phyloP scores from a whole-genome alignment of 2,329 filamentous ascomycete species.

The Trichophyton benhamiae region DNA sequence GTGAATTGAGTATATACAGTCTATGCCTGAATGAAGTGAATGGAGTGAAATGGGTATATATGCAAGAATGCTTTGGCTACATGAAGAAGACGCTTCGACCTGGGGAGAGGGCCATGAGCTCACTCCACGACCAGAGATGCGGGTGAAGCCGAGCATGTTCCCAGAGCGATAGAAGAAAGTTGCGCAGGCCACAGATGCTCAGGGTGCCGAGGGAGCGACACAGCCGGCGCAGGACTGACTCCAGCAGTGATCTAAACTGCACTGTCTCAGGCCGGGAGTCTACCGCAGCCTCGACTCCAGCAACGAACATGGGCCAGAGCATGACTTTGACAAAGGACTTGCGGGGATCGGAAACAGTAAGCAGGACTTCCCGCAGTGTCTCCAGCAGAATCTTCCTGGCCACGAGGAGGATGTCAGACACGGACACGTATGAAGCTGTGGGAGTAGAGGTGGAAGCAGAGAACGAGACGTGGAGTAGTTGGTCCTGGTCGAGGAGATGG shows the following conservation, averaged over 20 bases:
- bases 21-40: neutral
- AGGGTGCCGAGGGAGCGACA: constrained; percentile 10
- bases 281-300: constrained; percentile 12
- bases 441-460: neutral
- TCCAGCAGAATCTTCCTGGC: constrained; percentile 11
- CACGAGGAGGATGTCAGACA: constrained; percentile 10
- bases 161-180: constrained; percentile 9
- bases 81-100: constrained; percentile 3
- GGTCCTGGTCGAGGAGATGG: constrained; percentile 8
- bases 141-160: neutral
- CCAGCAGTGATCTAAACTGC: constrained; percentile 4
- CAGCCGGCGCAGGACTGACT: constrained; percentile 5
- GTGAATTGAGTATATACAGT: neutral
- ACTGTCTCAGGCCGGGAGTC: neutral
- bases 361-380: constrained; percentile 5
- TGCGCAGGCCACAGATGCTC: constrained; percentile 8
- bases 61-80: neutral
- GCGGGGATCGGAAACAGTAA: neutral
- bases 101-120: constrained; percentile 7
- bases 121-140: constrained; percentile 10
- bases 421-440: constrained; percentile 7
- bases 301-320: constrained; percentile 13
- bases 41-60: neutral
- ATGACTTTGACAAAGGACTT: constrained; percentile 10
- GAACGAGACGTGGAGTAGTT: constrained; percentile 6